phyloP scores from a whole-genome alignment of 345 rosid genomes.

The Conringia planisiliqua region DNA sequence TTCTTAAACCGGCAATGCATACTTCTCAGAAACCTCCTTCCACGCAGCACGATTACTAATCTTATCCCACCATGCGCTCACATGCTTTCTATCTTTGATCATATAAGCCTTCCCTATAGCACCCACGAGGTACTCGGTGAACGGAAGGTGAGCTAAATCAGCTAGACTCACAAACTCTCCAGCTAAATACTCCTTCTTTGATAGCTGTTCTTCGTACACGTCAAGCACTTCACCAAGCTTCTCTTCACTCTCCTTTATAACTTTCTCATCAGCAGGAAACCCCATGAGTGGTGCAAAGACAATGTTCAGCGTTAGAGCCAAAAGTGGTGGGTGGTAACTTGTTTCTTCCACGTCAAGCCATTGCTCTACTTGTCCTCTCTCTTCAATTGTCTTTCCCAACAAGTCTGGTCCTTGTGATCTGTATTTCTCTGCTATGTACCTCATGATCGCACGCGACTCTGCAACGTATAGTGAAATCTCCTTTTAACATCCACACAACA shows the following conservation, averaged over 20 bases:
- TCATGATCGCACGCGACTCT: conserved; percentile 70
- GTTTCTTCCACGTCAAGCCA: conserved; percentile 70
- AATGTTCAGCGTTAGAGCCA: conserved; percentile 38
- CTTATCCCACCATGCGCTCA: conserved; percentile 65
- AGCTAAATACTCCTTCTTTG: conserved; percentile 53
- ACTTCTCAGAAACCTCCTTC: conserved; percentile 48
- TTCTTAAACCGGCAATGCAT: neutral
- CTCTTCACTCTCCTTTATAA: conserved; percentile 54
- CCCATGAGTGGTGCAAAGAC: conserved; percentile 44
- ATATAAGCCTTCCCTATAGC: conserved; percentile 41
- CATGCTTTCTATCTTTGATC: conserved; percentile 53
- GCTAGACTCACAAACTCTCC: conserved; percentile 68
- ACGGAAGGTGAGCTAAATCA: conserved; percentile 58
- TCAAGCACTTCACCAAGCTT: conserved; percentile 57
- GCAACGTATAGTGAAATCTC: neutral
- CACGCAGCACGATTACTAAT: conserved; percentile 59
- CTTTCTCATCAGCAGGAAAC: conserved; percentile 36
- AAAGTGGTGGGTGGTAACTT: conserved; percentile 48
- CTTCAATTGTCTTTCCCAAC: conserved; percentile 32
- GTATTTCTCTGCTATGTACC: conserved; percentile 67
- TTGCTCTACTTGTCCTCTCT: conserved; percentile 54
- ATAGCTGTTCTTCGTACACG: conserved; percentile 57
- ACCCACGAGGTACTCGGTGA: conserved; percentile 52
- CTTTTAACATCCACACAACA: neutral
- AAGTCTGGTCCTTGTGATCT: conserved; percentile 35